Conservation (phyloP, 163 green algal species). For the Picocystis sp. region DNA sequence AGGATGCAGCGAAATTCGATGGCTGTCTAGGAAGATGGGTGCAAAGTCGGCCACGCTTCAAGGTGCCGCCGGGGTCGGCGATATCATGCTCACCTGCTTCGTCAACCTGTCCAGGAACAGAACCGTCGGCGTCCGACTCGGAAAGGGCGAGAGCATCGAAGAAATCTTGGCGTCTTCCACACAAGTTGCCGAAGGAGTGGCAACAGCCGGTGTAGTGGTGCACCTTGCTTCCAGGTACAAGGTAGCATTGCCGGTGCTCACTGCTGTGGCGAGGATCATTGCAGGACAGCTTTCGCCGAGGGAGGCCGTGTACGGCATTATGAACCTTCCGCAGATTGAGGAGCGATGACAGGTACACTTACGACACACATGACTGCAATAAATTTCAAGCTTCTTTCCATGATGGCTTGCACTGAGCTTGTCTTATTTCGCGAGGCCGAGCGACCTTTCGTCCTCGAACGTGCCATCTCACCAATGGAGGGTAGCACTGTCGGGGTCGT, state of each 20-base stretch:
- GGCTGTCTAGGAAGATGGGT: slow-evolving; percentile 84
- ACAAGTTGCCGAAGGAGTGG: slow-evolving; percentile 82
- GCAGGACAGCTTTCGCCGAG: slow-evolving; percentile 56
- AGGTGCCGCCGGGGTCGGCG: slow-evolving; percentile 75
- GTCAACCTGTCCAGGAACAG: slow-evolving; percentile 82
- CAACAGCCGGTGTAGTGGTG: slow-evolving; percentile 81
- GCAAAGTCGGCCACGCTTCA: slow-evolving; percentile 72
- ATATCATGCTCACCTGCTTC: slow-evolving; percentile 99
- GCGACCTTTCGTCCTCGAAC: no score
- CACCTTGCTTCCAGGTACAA: slow-evolving; percentile 68
- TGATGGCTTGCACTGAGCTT: no score
- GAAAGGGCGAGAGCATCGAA: slow-evolving; percentile 61
- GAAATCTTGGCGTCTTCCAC: slow-evolving; percentile 70
- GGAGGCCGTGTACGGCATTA: slow-evolving; percentile 78
- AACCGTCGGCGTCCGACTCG: slow-evolving; percentile 74
- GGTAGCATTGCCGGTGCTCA: slow-evolving; percentile 88
- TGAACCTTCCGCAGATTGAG: slow-evolving; percentile 90
- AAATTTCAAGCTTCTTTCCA: no score
- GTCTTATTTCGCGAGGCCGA: no score
- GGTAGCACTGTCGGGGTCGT: slow-evolving; percentile 16
- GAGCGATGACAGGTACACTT: slow-evolving; percentile 25
- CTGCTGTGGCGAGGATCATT: slow-evolving; percentile 79
- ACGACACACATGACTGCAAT: no score
- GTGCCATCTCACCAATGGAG: slow-evolving; percentile 18
- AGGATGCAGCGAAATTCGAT: slow-evolving; percentile 58